A percentile compares a stretch with the other conserved stretches of the same genome.
These are phyloP conservation scores for Diplodia scrobiculata DNA, from an alignment of 2,329 filamentous ascomycete species.

Conservation along the genomic window DNA sequence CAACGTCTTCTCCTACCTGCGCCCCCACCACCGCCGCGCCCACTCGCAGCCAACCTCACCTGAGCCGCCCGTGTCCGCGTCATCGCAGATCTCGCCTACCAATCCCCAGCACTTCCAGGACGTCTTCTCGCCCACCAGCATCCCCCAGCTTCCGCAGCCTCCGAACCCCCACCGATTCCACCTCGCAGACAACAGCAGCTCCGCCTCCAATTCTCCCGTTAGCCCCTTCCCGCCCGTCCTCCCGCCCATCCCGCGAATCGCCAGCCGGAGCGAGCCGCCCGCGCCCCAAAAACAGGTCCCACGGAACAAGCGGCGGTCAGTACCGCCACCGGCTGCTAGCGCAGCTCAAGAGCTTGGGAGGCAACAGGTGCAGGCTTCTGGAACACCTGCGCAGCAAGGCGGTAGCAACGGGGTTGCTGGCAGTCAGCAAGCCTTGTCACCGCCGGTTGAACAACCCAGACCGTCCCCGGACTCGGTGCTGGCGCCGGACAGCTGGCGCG, in stretches of 20 bases:
- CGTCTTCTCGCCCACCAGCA: conserved; percentile 14
- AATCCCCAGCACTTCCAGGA: conserved; percentile 35
- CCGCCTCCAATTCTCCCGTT: conserved; percentile 41
- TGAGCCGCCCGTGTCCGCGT: conserved; percentile 37
- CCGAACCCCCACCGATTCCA: conserved; percentile 33
- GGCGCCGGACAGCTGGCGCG: conserved; percentile 35
- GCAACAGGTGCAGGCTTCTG: neutral
- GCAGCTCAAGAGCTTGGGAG: conserved; percentile 12
- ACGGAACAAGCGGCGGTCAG: conserved; percentile 6
- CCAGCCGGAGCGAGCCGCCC: conserved; percentile 38
- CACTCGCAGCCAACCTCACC: conserved; percentile 42
- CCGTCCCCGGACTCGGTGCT: conserved; percentile 31
- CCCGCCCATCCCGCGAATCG: conserved; percentile 46
- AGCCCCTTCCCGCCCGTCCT: conserved; percentile 45
- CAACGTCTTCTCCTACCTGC: conserved; percentile 46
- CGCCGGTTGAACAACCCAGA: conserved; percentile 32
- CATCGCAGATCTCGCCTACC: conserved; percentile 33
- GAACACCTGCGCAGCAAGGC: conserved; percentile 30
- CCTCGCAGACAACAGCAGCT: conserved; percentile 37
- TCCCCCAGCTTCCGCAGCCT: conserved; percentile 34
- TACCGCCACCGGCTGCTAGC: conserved; percentile 1
- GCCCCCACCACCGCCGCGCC: conserved; percentile 46
- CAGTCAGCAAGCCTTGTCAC: conserved; percentile 31
- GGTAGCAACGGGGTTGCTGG: neutral
- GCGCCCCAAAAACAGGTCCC: conserved; percentile 6